phyloP scores from a whole-genome alignment of 164 flowering plant genomes.

The Macadamia integrifolia region DNA sequence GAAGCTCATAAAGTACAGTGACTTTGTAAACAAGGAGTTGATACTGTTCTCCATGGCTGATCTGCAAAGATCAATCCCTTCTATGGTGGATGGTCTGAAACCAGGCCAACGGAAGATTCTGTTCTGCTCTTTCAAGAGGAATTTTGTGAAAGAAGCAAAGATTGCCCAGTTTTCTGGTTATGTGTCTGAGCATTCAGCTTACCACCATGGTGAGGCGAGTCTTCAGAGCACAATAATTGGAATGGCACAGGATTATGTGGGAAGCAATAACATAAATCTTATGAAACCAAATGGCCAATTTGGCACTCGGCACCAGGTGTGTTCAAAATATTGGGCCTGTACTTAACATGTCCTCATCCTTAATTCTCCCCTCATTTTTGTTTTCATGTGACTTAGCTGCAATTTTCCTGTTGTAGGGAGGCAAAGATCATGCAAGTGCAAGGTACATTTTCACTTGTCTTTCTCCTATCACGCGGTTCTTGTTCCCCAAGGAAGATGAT shows the following conservation, averaged over 20 bases:
- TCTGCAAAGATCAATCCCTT: constrained; percentile 90
- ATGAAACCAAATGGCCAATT: constrained; percentile 76
- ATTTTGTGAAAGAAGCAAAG: constrained; percentile 67
- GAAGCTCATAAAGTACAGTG: constrained; percentile 65
- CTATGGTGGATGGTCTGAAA: constrained; percentile 94
- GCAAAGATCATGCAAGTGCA: constrained; percentile 96
- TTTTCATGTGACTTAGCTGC: too few species aligned
- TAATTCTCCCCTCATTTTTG: background rate
- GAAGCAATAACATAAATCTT: constrained; percentile 91
- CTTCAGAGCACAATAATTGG: constrained; percentile 81
- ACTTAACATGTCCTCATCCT: background rate
- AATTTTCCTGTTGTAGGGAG: constrained; percentile 54
- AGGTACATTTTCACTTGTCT: constrained; percentile 73
- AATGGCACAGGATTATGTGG: constrained; percentile 91
- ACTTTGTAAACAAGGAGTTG: constrained; percentile 93
- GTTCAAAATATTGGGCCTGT: background rate
- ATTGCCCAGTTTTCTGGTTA: constrained; percentile 86
- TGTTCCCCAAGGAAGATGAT: constrained; percentile 91
- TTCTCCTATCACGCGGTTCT: constrained; percentile 60
- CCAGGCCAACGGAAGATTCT: constrained; percentile 97
- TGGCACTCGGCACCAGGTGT: constrained; percentile 74
- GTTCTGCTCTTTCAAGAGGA: constrained; percentile 80
- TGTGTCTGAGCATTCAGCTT: constrained; percentile 90
- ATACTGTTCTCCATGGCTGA: constrained; percentile 89
- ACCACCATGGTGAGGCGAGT: constrained; percentile 95